Evolutionary conservation across 2,329 filamentous ascomycete genomes (phyloP), one percentile per base, ranked within the genome.

Genomic region (Fusarium stilboides): DNA sequence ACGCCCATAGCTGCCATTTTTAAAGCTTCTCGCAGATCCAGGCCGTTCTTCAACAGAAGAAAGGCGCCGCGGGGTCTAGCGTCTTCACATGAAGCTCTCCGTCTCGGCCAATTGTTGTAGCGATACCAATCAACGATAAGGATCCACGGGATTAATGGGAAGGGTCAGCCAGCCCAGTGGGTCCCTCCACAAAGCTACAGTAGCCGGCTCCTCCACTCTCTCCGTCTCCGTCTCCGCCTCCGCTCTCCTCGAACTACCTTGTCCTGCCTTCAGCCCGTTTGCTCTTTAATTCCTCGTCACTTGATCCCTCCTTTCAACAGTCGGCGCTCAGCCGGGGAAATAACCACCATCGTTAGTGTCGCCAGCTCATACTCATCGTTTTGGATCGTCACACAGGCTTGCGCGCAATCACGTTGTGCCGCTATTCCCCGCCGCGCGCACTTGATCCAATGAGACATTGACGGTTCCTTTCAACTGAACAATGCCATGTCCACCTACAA

Each of bases 401-500:
- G 51, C 62, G 67, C 67, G 47, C 44, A 44, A 64, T 56, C 50
- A 51, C 44, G 55, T 61, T 61, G 62, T 65, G 69, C 63, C 60
- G 68, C 66, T 65, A 51, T 68, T 59, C 57, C 67, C 61, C 66
- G 53, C 65, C 57, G 60, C 56, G 70, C 62, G 49, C 53, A 65
- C 59, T 56, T 58, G 62, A 62, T 62, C 61, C 54, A 66, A 76
- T 76, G 73, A 71, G 70, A 70, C 73, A 65, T 71, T 77, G 76
- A 77, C 72, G 65, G 66, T 68, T 65, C 70, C 58, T 69, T 73
- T 72, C 70, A 69, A 73, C 74, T 72, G 66, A 76, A 78, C 75
- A 72, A 87, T 86, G 85, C 82, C 75, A 89, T 89, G 87, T 85
- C 86, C 71, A 82, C 82, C 74, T 89, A 84, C 82, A 88, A 87